These are phyloP conservation scores for Immersiella caudata DNA, from an alignment of 495 filamentous ascomycete genomes.

Conservation along the genomic window DNA sequence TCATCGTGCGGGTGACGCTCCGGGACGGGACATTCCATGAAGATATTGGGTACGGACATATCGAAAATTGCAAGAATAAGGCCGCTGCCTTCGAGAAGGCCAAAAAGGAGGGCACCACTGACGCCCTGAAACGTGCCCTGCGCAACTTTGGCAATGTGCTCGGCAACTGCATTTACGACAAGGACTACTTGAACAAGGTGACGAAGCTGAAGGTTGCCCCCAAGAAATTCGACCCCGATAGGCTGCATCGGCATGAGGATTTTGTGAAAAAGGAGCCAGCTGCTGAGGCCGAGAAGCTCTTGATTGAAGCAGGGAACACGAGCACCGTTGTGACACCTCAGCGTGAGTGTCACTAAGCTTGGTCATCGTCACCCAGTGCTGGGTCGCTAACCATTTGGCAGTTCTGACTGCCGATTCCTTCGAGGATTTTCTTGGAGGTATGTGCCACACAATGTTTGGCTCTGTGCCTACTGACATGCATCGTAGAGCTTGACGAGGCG, in stretches of 20 bases:
- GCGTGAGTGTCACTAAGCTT: background rate
- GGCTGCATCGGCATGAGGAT: conserved; percentile 80
- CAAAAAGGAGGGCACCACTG: conserved; percentile 96
- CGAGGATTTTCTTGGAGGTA: conserved; percentile 75
- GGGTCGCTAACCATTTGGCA: background rate
- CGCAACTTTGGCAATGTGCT: conserved; percentile 94
- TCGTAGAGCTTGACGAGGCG: conserved; percentile 62
- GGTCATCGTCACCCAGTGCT: background rate
- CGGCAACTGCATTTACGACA: conserved; percentile 97
- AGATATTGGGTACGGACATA: conserved; percentile 93
- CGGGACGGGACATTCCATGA: conserved; percentile 94
- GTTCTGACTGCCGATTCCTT: conserved; percentile 38
- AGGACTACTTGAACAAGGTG: conserved; percentile 83
- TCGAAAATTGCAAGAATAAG: conserved; percentile 93
- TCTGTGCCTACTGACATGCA: conserved; percentile 17
- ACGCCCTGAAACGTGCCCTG: conserved; percentile 86
- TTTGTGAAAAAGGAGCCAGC: conserved; percentile 61
- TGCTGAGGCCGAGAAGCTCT: conserved; percentile 43
- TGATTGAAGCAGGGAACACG: background rate
- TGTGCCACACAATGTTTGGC: conserved; percentile 25
- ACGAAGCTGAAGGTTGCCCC: conserved; percentile 74
- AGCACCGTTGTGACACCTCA: background rate
- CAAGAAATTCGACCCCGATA: conserved; percentile 69
- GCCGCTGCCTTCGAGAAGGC: conserved; percentile 95
- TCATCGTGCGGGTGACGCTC: conserved; percentile 85